These are phyloP conservation scores for Trichodelitschia bisporula DNA, from an alignment of 495 filamentous ascomycete genomes.

Conservation along the genomic window DNA sequence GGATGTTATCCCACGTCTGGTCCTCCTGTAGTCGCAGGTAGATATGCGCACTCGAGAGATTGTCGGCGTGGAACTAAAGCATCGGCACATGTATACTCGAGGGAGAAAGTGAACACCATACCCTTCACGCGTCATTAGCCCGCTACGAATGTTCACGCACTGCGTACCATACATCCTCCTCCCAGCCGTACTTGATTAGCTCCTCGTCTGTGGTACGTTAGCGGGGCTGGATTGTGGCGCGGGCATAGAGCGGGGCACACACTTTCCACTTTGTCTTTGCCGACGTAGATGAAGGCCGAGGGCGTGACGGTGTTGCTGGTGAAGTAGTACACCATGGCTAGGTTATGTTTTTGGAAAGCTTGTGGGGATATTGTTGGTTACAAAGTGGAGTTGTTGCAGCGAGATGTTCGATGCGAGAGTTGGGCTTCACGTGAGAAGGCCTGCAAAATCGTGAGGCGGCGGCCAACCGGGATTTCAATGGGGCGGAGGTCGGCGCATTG, in stretches of 20 bases:
- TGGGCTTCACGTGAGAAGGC: too few species aligned
- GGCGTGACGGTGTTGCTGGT: constrained; percentile 59
- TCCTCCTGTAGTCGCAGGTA: constrained; percentile 69
- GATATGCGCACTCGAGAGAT: constrained; percentile 86
- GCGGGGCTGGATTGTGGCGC: constrained; percentile 3
- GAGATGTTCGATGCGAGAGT: too few species aligned
- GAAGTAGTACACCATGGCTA: constrained; percentile 83
- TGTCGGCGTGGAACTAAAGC: constrained; percentile 81
- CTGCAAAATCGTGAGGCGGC: too few species aligned
- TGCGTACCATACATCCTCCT: constrained; percentile 84
- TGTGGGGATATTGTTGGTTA: too few species aligned
- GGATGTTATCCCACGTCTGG: constrained; percentile 66
- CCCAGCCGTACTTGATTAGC: constrained; percentile 74
- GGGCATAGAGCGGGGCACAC: constrained; percentile 10
- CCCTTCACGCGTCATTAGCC: too few species aligned
- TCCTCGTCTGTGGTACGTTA: constrained; percentile 51
- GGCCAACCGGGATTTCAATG: too few species aligned
- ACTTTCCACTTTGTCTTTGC: constrained; percentile 99
- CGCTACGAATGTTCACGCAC: background rate
- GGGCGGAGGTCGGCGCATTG: too few species aligned
- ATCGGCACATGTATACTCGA: too few species aligned
- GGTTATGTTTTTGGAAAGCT: too few species aligned
- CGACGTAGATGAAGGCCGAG: constrained; percentile 70
- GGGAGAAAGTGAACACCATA: too few species aligned
- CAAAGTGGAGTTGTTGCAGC: too few species aligned